Conservation (phyloP, 1,284 basidiomycete genomes). For the Ceratobasidium sp. region DNA sequence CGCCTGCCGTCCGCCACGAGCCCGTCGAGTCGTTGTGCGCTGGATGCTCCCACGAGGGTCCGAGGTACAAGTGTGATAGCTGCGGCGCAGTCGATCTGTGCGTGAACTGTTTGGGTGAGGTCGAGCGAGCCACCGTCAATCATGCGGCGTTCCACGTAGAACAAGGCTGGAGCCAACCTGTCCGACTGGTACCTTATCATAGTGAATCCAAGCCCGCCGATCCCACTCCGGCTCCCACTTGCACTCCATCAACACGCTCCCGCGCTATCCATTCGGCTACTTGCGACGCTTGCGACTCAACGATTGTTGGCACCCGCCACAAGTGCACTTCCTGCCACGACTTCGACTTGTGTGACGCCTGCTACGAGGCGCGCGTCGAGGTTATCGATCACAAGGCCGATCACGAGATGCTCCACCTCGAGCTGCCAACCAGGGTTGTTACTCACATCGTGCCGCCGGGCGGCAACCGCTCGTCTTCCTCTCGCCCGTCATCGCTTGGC, state of each 20-base stretch:
- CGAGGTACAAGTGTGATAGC: constrained; percentile 45
- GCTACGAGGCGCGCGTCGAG: constrained; percentile 21
- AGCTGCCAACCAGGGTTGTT: constrained; percentile 27
- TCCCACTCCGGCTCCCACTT: constrained; percentile 7
- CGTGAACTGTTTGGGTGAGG: constrained; percentile 24
- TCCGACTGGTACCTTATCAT: constrained; percentile 36
- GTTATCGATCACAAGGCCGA: constrained; percentile 41
- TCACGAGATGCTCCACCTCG: constrained; percentile 42
- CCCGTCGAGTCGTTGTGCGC: constrained; percentile 6
- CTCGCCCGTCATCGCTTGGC: constrained; percentile 24
- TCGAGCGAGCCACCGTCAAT: constrained; percentile 35
- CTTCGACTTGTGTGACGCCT: constrained; percentile 40
- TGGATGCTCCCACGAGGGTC: constrained; percentile 28
- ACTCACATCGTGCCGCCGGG: constrained; percentile 20
- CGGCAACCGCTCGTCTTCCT: constrained; percentile 5
- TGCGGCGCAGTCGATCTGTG: constrained; percentile 42
- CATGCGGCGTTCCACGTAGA: constrained; percentile 36
- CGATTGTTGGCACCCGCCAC: constrained; percentile 51
- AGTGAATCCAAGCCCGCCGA: constrained; percentile 18
- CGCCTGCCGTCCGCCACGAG: constrained; percentile 23
- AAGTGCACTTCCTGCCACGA: constrained; percentile 53
- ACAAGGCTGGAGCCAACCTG: constrained; percentile 29
- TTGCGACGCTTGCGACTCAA: constrained; percentile 52
- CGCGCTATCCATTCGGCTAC: constrained; percentile 46
- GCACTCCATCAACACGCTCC: not conserved